Base-by-base conservation (phyloP, 352 stramenopile genomes). In the Phytopythium ostracodes region DNA sequence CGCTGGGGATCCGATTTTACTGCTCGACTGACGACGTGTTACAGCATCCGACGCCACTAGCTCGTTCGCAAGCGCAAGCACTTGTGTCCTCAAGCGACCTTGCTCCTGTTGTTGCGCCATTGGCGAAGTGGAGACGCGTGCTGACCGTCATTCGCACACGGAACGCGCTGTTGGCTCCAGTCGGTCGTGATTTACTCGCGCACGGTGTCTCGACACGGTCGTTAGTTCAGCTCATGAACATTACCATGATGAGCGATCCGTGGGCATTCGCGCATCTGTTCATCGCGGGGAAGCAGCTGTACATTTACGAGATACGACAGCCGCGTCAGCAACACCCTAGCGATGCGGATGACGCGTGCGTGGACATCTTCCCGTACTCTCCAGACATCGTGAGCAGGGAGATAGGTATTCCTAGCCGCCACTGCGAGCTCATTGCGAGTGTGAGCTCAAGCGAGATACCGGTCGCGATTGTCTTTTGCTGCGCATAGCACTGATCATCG, bases 191-290 rank as follows among this genome's bases (percentile, higher is more conserved):
- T 42, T 42, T 42, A 25, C 18, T 42, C 12, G 29, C 7, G 11
- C 29, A 25, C 9, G 15, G 5, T 17, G 50, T 42, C 17, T 3
- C 35, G 15, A 59, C 62, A 25, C 64, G 64, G 22, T 76, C 73
- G 18, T 53, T 70, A 24, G 47, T 76, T 20, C 62, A 71, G 31
- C 62, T 81, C 24, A 75, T 81, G 64, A 81, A 81, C 38, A 66
- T 76, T 33, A 66, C 70, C 14, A 81, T 78, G 72, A 78, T 81
- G 70, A 81, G 67, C 25, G 72, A 81, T 25, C 70, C 72, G 46
- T 76, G 61, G 67, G 75, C 67, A 47, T 62, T 77, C 56, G 59
- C 68, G 7, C 67, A 62, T 10, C 49, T 80, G 2, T 57, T 63
- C 5, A 33, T 78, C 35, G 22, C 76, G n/a, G 72, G 72, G 0